Base-by-base conservation (phyloP, 2,329 filamentous ascomycete genomes). In the Ophiostoma pallidulum region DNA sequence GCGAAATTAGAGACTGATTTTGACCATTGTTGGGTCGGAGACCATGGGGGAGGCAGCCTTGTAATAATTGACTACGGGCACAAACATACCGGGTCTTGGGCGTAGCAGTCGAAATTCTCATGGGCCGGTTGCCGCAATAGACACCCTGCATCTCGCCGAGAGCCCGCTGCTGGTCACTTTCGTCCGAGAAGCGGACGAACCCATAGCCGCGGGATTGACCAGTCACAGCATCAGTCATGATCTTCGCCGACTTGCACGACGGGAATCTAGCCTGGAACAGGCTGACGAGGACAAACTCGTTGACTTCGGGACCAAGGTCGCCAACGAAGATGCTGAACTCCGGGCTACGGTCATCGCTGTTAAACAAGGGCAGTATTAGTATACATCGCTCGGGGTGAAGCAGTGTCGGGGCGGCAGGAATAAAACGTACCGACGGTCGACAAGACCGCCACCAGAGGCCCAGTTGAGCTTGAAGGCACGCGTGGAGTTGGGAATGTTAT, bases 401-500 rank as follows among this genome's bases (percentile, higher is more conserved):
- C n/a, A n/a, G n/a, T n/a, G n/a, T n/a, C n/a, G n/a, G n/a, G n/a
- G n/a, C n/a, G n/a, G n/a, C 3, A 16, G 1, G 8, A 14, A 5
- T 24, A 37, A 20, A n/a, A 65, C 78, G 63, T 72, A 87, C 86
- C 87, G 86, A 65, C 92, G 85, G 67, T 98, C 92, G 57, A 94
- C 87, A 36, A 98, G 78, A 49, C 92, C 92, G 62, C 92, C 92
- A 57, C 92, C 92, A 56, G 89, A 95, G 56, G 92, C 92, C 92
- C 92, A 98, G 78, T 98, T 98, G 52, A 98, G 81, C 77, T 97
- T 97, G 78, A 98, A 98, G 41, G 88, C 84, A 37, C 92, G 88
- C 59, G 84, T 84, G 52, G 89, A 94, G 76, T 96, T 96, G 39
- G 91, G 90, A 57, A 98, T 94, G 41, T 86, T 73, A 48, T 80